phyloP scores from a whole-genome alignment of 2,329 filamentous ascomycete species.

The Aphanoascus verrucosus region DNA sequence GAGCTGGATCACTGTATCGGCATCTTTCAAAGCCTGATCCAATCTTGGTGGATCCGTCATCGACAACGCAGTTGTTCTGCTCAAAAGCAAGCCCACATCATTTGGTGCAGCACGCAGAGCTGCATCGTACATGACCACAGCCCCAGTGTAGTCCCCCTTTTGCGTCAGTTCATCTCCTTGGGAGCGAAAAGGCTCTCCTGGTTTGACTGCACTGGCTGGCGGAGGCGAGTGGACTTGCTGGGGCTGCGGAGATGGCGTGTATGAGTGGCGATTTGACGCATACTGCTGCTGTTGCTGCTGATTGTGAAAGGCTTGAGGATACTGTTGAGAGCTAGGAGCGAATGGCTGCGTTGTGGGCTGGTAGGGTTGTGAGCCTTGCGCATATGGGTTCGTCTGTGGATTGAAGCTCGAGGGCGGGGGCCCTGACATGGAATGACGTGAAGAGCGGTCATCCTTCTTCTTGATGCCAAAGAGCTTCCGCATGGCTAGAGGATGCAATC shows the following conservation, averaged over 20 bases:
- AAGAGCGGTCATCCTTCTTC: slow-evolving; percentile 1
- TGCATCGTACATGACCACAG: slow-evolving; percentile 10
- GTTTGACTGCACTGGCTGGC: background rate
- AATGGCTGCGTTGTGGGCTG: background rate
- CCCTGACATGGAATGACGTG: background rate
- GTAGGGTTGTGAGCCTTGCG: background rate
- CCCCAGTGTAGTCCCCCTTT: slow-evolving; percentile 7
- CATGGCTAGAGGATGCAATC: background rate
- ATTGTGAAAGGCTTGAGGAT: background rate
- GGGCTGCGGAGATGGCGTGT: background rate
- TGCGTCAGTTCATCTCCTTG: slow-evolving; percentile 7
- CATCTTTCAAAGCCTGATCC: slow-evolving; percentile 4
- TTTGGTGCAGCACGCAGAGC: slow-evolving; percentile 3
- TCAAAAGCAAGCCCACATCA: slow-evolving; percentile 4
- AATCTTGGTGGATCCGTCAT: slow-evolving; percentile 84
- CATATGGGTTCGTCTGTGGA: background rate
- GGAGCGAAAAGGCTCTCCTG: slow-evolving; percentile 7
- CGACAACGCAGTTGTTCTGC: slow-evolving; percentile 38
- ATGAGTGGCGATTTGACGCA: background rate
- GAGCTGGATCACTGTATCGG: slow-evolving; percentile 2
- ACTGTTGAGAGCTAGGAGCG: background rate
- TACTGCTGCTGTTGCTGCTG: background rate
- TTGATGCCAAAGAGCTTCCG: slow-evolving; percentile 5
- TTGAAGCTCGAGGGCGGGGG: background rate
- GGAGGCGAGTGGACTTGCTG: background rate